Percentiles rank a stretch among this genome's conserved stretches.
These are phyloP conservation scores for Amanita jacksonii DNA, from an alignment of 768 basidiomycete genomes.

Conservation along the genomic window DNA sequence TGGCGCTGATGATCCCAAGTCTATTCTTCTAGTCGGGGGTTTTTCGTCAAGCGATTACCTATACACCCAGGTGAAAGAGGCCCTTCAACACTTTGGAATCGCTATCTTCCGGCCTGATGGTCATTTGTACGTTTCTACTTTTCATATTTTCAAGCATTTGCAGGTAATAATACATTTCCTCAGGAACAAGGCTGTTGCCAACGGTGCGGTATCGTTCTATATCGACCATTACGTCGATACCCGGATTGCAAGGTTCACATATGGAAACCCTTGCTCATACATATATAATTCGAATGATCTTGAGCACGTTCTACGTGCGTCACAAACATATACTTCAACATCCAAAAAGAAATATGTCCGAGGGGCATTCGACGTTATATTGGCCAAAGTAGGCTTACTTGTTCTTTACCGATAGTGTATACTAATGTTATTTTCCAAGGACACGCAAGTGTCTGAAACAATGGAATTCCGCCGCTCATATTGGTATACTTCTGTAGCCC, in stretches of 20 bases:
- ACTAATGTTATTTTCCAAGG: constrained; percentile 20
- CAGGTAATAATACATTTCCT: neutral
- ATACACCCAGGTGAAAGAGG: constrained; percentile 22
- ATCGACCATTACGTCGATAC: constrained; percentile 11
- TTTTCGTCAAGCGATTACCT: constrained; percentile 38
- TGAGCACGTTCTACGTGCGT: constrained; percentile 10
- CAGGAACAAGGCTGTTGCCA: constrained; percentile 15
- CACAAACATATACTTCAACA: neutral
- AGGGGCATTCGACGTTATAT: constrained; percentile 16
- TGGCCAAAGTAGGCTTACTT: constrained; percentile 15
- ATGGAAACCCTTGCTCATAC: constrained; percentile 10
- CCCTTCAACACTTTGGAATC: constrained; percentile 21
- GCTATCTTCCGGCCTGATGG: constrained; percentile 30
- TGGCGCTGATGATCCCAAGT: constrained; percentile 9
- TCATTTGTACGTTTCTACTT: constrained; percentile 25
- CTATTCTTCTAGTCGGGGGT: constrained; percentile 32
- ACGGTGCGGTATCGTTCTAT: constrained; percentile 16
- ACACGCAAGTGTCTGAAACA: constrained; percentile 24
- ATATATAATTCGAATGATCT: constrained; percentile 10
- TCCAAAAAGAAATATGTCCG: constrained; percentile 12
- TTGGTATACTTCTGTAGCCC: constrained; percentile 2
- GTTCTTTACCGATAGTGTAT: neutral
- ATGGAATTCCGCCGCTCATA: constrained; percentile 17
- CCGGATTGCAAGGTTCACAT: constrained; percentile 12
- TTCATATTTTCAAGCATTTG: neutral